Evolutionary conservation across 345 rosid genomes (phyloP).

Genomic region (Syzygium aqueum): DNA sequence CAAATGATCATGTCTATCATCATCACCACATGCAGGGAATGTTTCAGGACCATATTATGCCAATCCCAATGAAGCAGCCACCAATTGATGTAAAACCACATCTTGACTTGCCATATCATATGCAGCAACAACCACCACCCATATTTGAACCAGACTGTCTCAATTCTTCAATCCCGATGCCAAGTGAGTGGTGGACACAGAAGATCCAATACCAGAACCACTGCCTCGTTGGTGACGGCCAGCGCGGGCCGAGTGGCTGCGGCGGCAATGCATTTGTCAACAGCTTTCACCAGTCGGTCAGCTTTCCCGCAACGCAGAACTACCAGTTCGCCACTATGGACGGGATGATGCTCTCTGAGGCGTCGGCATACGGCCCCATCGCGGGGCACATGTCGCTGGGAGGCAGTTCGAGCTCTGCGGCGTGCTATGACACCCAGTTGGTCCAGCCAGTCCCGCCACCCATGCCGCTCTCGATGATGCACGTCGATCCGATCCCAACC

Average conservation of each 20-base stretch:
- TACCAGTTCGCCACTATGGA: background rate
- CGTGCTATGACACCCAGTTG: background rate
- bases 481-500: background rate
- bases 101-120: background rate
- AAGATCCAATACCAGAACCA: background rate
- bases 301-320: background rate
- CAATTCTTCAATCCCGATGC: background rate
- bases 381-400: background rate
- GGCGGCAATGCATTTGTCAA: background rate
- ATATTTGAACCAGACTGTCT: background rate
- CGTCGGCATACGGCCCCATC: background rate
- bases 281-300: background rate
- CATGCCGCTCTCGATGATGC: background rate
- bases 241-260: background rate
- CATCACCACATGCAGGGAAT: conserved; percentile 1
- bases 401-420: background rate
- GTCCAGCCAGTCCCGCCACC: background rate
- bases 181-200: background rate
- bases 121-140: background rate
- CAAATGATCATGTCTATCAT: background rate
- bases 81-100: background rate
- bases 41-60: background rate
- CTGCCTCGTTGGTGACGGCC: background rate
- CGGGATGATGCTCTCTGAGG: background rate
- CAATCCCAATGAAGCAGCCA: background rate